These are phyloP conservation scores for Hypsizygus marmoreus DNA, from an alignment of 768 basidiomycete genomes.

Conservation along the genomic window DNA sequence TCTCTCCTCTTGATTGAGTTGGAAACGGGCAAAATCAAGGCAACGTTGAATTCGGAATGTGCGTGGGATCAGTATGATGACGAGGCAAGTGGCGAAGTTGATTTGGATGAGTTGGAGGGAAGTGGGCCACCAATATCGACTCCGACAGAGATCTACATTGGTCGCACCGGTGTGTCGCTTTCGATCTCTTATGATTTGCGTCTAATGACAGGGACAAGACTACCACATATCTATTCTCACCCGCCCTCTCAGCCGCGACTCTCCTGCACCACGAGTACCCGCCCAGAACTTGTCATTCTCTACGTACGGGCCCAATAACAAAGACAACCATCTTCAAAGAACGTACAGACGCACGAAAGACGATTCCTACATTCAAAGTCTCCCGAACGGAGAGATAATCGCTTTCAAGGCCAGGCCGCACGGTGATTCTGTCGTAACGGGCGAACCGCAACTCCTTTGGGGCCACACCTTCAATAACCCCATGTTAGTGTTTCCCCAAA, in stretches of 20 bases:
- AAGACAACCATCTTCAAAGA: constrained; percentile 72
- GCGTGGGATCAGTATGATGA: constrained; percentile 70
- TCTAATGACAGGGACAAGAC: constrained; percentile 45
- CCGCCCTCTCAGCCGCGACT: constrained; percentile 37
- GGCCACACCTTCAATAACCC: constrained; percentile 59
- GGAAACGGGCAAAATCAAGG: constrained; percentile 79
- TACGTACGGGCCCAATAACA: constrained; percentile 89
- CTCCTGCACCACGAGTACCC: constrained; percentile 34
- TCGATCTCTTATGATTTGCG: neutral
- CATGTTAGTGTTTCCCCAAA: constrained; percentile 50
- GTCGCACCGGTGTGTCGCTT: constrained; percentile 45
- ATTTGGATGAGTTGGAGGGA: constrained; percentile 47
- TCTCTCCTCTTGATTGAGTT: constrained; percentile 74
- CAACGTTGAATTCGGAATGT: constrained; percentile 73
- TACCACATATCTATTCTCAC: constrained; percentile 87
- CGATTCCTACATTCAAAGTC: constrained; percentile 76
- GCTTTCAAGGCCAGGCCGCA: constrained; percentile 59
- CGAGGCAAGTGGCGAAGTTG: constrained; percentile 42
- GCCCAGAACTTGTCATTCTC: constrained; percentile 89
- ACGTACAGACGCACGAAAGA: constrained; percentile 79
- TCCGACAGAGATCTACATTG: constrained; percentile 51
- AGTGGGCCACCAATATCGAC: constrained; percentile 36
- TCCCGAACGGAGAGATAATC: constrained; percentile 77
- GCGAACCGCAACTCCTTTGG: constrained; percentile 55
- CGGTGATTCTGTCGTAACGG: constrained; percentile 15